Conservation (phyloP, 2,329 filamentous ascomycete species). For the Phoma sp. region DNA sequence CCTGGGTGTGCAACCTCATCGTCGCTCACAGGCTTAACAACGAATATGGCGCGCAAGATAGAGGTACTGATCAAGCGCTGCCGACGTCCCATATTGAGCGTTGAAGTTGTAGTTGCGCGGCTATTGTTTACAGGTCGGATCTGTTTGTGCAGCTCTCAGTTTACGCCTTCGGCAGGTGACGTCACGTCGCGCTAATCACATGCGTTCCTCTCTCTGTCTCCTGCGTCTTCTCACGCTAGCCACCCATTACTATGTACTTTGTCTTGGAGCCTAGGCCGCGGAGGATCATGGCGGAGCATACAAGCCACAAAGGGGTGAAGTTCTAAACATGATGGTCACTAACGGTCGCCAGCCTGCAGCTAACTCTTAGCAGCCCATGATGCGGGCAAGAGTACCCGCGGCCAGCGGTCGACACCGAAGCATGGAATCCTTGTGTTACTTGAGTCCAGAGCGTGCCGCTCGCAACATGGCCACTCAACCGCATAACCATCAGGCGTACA, state of each 20-base stretch:
- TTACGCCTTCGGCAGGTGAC: conserved; percentile 2
- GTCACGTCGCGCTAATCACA: conserved; percentile 12
- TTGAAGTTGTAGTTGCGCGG: background rate
- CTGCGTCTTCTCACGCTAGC: conserved; percentile 3
- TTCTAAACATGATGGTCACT: background rate
- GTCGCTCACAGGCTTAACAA: conserved; percentile 22
- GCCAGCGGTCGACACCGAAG: conserved; percentile 7
- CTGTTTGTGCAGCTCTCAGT: conserved; percentile 2
- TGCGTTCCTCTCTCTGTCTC: conserved; percentile 1
- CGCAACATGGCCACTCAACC: background rate
- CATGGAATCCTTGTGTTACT: conserved; percentile 13
- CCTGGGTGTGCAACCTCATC: conserved; percentile 31
- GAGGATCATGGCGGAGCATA: background rate
- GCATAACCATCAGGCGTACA: background rate
- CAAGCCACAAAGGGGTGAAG: background rate
- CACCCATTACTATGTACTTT: background rate
- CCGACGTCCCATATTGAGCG: conserved; percentile 44
- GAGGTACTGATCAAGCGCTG: conserved; percentile 48
- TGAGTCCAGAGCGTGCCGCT: conserved; percentile 8
- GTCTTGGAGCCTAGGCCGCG: conserved; percentile 7
- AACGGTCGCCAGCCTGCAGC: conserved; percentile 7
- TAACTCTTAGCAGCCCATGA: conserved; percentile 8
- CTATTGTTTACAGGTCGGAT: background rate
- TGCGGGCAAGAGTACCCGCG: background rate
- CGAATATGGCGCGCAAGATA: conserved; percentile 48